These are phyloP conservation scores for Saccharomycopsis microspora DNA, from an alignment of 805 yeast species.

Conservation along the genomic window DNA sequence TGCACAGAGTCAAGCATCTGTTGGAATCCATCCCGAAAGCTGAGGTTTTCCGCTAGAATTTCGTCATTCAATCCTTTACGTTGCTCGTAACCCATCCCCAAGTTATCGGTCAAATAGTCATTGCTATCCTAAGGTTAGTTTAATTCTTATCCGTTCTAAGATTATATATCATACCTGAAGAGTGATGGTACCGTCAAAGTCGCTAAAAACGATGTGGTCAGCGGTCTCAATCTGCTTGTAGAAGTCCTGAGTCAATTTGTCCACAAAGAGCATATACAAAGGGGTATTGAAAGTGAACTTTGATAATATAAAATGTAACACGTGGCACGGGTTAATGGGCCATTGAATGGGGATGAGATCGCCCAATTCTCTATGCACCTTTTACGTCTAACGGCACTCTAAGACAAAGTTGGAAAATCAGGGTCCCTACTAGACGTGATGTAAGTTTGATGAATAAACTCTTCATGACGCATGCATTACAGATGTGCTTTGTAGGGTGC, in stretches of 20 bases:
- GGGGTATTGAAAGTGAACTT: too few relatives aligned
- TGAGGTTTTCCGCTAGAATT: constrained; percentile 54
- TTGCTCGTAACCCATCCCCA: constrained; percentile 71
- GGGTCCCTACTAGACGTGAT: too few relatives aligned
- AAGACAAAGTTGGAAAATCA: too few relatives aligned
- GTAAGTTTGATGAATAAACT: too few relatives aligned
- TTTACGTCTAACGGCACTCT: too few relatives aligned
- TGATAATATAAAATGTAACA: too few relatives aligned
- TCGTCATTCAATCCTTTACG: constrained; percentile 60
- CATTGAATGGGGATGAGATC: too few relatives aligned
- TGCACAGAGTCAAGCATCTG: constrained; percentile 67
- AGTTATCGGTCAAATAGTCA: constrained; percentile 78
- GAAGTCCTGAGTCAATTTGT: constrained; percentile 3
- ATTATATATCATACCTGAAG: constrained; percentile 34
- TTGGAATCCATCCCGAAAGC: constrained; percentile 75
- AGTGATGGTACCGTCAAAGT: constrained; percentile 97
- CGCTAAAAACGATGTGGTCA: constrained; percentile 72
- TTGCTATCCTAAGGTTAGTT: constrained; percentile 51
- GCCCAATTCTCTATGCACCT: too few relatives aligned
- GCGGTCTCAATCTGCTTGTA: constrained; percentile 7
- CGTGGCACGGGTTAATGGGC: too few relatives aligned
- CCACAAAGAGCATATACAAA: background rate
- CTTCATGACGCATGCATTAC: too few relatives aligned
- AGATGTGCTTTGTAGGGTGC: too few relatives aligned
- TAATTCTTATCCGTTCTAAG: background rate